Base-by-base conservation (phyloP, 2,329 filamentous ascomycete species). In the Taxawa tesnikishii region DNA sequence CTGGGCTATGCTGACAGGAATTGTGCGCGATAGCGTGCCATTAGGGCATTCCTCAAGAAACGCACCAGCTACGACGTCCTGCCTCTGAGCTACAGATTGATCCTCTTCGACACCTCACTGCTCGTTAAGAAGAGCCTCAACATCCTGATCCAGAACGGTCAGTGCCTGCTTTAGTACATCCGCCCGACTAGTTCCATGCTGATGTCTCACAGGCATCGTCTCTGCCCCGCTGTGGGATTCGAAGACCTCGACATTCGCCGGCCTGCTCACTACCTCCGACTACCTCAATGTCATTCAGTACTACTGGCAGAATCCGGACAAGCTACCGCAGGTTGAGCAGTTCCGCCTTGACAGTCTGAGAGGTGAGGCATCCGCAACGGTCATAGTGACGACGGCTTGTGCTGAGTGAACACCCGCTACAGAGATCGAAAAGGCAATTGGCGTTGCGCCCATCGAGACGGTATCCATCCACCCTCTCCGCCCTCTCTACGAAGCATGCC, bases 221-320 rank as follows among this genome's bases (percentile, higher is more conserved):
- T 98, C 90, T 17, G 90, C 90, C 32, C 90, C 90, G 31, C 66
- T 98, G 43, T 98, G 90, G 90, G 87, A 98, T 58, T 94, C 88
- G 15, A 79, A 82, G 43, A 83, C 79, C 4, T 93, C 87, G 15
- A 84, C 81, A 21, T 98, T 96, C 58, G 90, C 88, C 25, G 90
- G 90, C 24, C 73, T 98, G 29, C 69, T 98, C 43, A 98, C 90
- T 16, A 90, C 85, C 41, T 93, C 85, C 39, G 90, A 98, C 60
- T 98, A 90, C 56, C 92, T 98, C 62, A 98, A 98, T 51, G 80
- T 98, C 36, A 93, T 98, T 25, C 88, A 96, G 56, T 98, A 98
- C 60, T 96, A 98, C 65, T 94, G 85, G 68, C 87, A 96, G 58
- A 92, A 90, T 47, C 90, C 88, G 3, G 83, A 93, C 44, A 81